Base-by-base conservation (phyloP, 352 stramenopile species). In the Albugo candida region DNA sequence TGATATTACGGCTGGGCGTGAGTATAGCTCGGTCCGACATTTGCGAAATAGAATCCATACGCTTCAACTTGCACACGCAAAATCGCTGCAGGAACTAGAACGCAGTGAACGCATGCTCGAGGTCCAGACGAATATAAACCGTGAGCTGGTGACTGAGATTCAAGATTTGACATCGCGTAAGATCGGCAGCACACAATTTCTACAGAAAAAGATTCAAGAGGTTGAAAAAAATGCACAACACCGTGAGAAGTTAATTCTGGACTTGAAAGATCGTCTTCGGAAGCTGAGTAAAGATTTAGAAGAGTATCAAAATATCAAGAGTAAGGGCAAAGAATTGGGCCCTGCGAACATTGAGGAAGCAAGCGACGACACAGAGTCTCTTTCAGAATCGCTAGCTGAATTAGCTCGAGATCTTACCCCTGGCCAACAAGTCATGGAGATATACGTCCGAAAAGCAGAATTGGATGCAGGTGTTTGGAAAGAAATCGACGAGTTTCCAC, bases 111-210 rank as follows among this genome's bases (percentile, higher is more conserved):
- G 91, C 55, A 96, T 97, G 85, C 67, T 97, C 11, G 81, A 95
- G 36, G 83, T 83, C 2, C 88, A 97, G 57, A 94, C 77, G n/a
- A 86, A 76, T 39, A 97, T 97, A 57, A 97, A 97, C 52, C 65
- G 78, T 13, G 87, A 97, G 52, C 63, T 97, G 13, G 64, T 87
- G 21, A 59, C 86, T 31, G 87, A 96, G 52, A 79, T 97, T 27
- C 81, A 95, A 46, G 79, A 94, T 44, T 41, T 93, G 2, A 86
- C 76, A 2, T 68, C 62, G 6, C 64, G 65, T 20, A 83, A 82
- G 36, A 66, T 92, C 13, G 71, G 63, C 0, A 77, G 70, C 2
- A 80, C 81, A 2, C 65, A 63, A n/a, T 61, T 71, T 20, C 61
- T 96, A 0, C 65, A 86, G 20, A 64, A 77, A 17, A 79, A 79